Evolutionary conservation across 2,329 filamentous ascomycete genomes (phyloP).

Genomic region (Phaeoacremonium minimum): DNA sequence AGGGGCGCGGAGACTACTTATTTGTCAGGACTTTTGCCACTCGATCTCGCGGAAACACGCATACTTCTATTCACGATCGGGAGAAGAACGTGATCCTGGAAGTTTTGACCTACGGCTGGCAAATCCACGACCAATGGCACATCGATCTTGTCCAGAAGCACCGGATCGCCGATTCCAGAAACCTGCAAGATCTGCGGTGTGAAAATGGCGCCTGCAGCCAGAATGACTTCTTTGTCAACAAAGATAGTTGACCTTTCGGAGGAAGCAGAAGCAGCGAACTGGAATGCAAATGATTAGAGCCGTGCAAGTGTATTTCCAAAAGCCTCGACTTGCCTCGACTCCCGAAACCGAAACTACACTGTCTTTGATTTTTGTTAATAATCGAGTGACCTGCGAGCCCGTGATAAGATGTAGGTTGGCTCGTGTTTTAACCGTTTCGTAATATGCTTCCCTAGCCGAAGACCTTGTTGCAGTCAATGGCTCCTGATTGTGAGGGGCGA

Average conservation of each 20-base stretch:
- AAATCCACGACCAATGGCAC: slow-evolving; percentile 51
- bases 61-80: slow-evolving; percentile 3
- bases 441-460: slow-evolving; percentile 21
- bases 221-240: slow-evolving; percentile 30
- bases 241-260: slow-evolving; percentile 7
- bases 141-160: slow-evolving; percentile 28
- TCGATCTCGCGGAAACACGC: slow-evolving; percentile 10
- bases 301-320: not conserved
- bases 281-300: not conserved
- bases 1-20: no score
- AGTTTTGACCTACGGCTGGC: slow-evolving; percentile 54
- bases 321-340: slow-evolving; percentile 7
- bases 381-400: slow-evolving; percentile 19
- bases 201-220: slow-evolving; percentile 35
- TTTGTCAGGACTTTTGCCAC: no score
- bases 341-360: slow-evolving; percentile 10
- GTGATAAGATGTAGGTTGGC: slow-evolving; percentile 21
- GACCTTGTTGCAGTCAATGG: slow-evolving; percentile 18
- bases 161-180: slow-evolving; percentile 32
- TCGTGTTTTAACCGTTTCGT: slow-evolving; percentile 13
- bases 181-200: slow-evolving; percentile 37
- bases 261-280: slow-evolving; percentile 5
- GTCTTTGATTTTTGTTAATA: slow-evolving; percentile 8
- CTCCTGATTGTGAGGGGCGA: slow-evolving; percentile 16
- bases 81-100: slow-evolving; percentile 26